These are phyloP conservation scores for Fusarium sp. DNA, from an alignment of 2,329 filamentous ascomycete genomes.

Conservation along the genomic window DNA sequence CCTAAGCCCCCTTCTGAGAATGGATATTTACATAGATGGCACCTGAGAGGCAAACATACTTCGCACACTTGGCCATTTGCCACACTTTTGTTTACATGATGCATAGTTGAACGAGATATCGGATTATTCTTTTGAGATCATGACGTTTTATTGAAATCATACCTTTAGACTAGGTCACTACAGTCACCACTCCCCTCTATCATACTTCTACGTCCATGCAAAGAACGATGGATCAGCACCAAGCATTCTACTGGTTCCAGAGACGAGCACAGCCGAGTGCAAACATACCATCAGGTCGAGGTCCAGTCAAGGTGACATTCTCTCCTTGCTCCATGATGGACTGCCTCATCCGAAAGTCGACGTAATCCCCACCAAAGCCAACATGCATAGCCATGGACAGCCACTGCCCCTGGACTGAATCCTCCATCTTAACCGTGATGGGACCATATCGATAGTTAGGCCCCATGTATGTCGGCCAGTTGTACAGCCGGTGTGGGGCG, in stretches of 20 bases:
- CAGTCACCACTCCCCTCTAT: not conserved
- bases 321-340: not conserved
- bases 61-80: not conserved
- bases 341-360: not conserved
- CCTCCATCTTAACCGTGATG: not conserved
- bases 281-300: not conserved
- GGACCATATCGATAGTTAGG: too few relatives aligned
- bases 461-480: not conserved
- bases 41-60: not conserved
- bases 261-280: not conserved
- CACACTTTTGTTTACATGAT: not conserved
- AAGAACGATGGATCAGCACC: not conserved
- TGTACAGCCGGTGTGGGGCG: not conserved
- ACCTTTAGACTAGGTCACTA: not conserved
- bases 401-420: slow-evolving; percentile 8
- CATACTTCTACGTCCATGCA: not conserved
- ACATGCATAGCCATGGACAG: not conserved
- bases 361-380: not conserved
- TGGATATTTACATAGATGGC: too few relatives aligned
- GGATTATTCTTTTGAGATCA: not conserved
- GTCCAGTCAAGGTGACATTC: not conserved
- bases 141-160: not conserved
- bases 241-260: not conserved
- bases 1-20: not conserved
- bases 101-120: not conserved